A percentile compares a stretch with the other conserved stretches of the same genome.
These are phyloP conservation scores for Fragaria nilgerrensis DNA, from an alignment of 306 rosid species.

Conservation along the genomic window DNA sequence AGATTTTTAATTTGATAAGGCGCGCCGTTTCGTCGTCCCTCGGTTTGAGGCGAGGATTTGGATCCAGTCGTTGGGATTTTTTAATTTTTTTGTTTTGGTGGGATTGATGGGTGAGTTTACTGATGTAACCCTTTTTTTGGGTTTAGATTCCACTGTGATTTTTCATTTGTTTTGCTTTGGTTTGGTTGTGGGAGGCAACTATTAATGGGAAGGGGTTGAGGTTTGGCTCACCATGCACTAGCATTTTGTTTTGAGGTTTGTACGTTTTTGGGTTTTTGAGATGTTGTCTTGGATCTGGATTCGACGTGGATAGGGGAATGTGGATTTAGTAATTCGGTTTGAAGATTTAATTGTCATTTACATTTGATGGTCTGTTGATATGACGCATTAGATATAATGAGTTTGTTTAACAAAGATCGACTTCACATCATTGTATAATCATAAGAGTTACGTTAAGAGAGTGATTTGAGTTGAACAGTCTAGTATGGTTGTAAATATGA, in stretches of 20 bases:
- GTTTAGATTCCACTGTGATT: neutral
- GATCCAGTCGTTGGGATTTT: constrained; percentile 26
- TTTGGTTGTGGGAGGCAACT: neutral
- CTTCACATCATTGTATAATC: too few species aligned
- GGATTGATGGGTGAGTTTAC: neutral
- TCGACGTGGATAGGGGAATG: fast-evolving
- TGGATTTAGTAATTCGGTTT: neutral
- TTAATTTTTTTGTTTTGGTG: neutral
- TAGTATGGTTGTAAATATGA: too few species aligned
- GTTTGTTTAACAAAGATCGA: too few species aligned
- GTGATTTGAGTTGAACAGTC: too few species aligned
- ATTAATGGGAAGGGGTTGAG: neutral
- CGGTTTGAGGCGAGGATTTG: constrained; percentile 27
- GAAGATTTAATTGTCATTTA: neutral
- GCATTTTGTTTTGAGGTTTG: neutral
- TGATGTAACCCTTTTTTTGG: neutral
- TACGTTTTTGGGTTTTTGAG: neutral
- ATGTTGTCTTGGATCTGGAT: neutral
- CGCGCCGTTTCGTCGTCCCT: constrained; percentile 24
- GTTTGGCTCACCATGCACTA: too few species aligned
- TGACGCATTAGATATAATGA: too few species aligned
- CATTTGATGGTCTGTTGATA: too few species aligned
- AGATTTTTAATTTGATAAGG: neutral
- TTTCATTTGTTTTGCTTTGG: neutral
- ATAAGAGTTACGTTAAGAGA: too few species aligned